These are phyloP conservation scores for Lyophyllum semitale DNA, from an alignment of 768 basidiomycete species.

Conservation along the genomic window DNA sequence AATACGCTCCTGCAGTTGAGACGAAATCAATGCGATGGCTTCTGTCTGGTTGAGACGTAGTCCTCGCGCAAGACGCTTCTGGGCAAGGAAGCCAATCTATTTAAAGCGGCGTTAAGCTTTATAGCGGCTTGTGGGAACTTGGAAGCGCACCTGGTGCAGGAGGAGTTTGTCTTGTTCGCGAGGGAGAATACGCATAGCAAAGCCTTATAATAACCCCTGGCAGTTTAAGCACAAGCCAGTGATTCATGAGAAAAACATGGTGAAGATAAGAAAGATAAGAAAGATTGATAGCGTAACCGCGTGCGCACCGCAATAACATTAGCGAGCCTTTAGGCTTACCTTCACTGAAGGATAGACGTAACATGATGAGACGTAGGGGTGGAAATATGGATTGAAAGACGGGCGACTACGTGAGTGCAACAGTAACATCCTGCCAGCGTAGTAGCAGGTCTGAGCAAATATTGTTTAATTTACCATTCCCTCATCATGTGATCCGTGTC, in stretches of 20 bases:
- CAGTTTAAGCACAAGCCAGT: no score
- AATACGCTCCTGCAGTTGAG: constrained; percentile 91
- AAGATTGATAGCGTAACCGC: neutral
- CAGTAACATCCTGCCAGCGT: no score
- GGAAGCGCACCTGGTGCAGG: constrained; percentile 58
- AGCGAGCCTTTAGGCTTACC: no score
- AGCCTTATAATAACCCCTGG: neutral
- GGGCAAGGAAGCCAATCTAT: constrained; percentile 86
- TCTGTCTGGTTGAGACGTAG: constrained; percentile 85
- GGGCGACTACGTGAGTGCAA: no score
- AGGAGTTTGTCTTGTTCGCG: constrained; percentile 76
- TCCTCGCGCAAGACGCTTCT: constrained; percentile 94
- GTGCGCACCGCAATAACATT: no score
- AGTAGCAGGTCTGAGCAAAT: no score
- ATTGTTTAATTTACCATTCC: no score
- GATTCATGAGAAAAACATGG: neutral
- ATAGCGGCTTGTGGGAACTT: neutral
- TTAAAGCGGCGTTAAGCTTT: constrained; percentile 1
- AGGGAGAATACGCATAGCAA: constrained; percentile 67
- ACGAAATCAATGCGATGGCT: constrained; percentile 85
- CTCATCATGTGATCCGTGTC: no score
- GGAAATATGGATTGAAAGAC: no score
- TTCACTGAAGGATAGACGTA: neutral
- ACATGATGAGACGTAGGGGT: no score
- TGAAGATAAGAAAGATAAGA: constrained; percentile 16